phyloP scores from a whole-genome alignment of 2,329 filamentous ascomycete species.

The Thelonectria discophora region DNA sequence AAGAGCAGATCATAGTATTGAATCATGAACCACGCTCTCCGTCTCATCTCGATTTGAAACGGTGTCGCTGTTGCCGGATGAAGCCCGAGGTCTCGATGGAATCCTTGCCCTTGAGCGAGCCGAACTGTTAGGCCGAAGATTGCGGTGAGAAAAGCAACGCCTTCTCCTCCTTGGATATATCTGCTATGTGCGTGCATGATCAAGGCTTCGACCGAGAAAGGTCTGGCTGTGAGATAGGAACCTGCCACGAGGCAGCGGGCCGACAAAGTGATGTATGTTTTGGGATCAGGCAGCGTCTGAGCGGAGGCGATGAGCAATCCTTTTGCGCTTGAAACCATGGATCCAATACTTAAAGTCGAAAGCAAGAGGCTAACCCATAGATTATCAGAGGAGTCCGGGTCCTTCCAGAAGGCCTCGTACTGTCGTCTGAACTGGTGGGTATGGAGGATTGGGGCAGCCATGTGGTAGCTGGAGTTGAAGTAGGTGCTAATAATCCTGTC shows the following conservation, averaged over 20 bases:
- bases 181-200: conserved; percentile 22
- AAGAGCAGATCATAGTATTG: conserved; percentile 27
- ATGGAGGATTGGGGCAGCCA: conserved; percentile 21
- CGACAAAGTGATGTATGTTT: conserved; percentile 8
- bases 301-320: not conserved
- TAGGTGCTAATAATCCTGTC: conserved; percentile 20
- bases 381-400: not conserved
- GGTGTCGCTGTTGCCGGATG: not conserved
- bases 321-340: not conserved
- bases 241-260: conserved; percentile 21
- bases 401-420: conserved; percentile 27
- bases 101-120: conserved; percentile 16
- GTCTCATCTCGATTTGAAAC: conserved; percentile 26
- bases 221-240: not conserved
- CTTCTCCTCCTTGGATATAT: not conserved
- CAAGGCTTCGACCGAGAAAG: conserved; percentile 24
- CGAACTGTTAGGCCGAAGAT: conserved; percentile 14
- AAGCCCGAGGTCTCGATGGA: conserved; percentile 7
- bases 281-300: not conserved
- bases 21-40: conserved; percentile 23
- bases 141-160: not conserved
- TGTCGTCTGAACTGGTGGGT: conserved; percentile 26
- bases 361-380: conserved; percentile 31
- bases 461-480: conserved; percentile 19
- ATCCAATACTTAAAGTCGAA: conserved; percentile 11